Evolutionary conservation across 73 alveolate species (phyloP), one percentile per base, ranked within the genome.

Genomic region (Paramecium octaurelia): DNA sequence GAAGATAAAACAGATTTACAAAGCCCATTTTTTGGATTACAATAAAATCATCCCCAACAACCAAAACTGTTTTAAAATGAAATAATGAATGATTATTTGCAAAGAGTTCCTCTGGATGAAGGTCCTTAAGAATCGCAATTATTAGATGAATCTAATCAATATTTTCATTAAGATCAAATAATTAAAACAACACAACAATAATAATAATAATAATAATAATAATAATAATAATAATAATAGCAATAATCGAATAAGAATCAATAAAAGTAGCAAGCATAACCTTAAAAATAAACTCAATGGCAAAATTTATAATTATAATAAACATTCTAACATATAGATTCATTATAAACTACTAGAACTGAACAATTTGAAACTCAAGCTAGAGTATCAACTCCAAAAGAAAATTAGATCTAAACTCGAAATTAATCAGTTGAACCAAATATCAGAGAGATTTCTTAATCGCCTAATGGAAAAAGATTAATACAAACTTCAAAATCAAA

Each of bases 41-140:
- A 73, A 18, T 73, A 73, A 73, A 20, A 73, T 8, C 59, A 80
- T 8, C 50, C 29, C 34, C 1, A 54, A 18, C 18, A 54, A 18
- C 69, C 84, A 48, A 80, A 40, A 46, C n/a, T 80, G 27, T 80
- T 80, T 48, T 12, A 44, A 80, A 80, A 80, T 48, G 91, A 80
- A 35, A 46, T 46, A 43, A 48, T 80, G 75, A 42, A 48, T 48
- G 70, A 44, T 23, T 80, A 80, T 80, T 44, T 80, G 24, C 21
- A 40, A 36, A 38, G 87, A 31, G 46, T 73, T 38, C 87, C 87
- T 16, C 11, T 54, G 0, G 31, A 18, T 1, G 29, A 54, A 54
- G 69, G 12, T 7, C 31, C 35, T 2, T 43, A 36, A 35, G 57
- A 73, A 73, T 40, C 87, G 3, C n/a, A 34, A 73, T 14, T 36